phyloP scores from a whole-genome alignment of 73 alveolate genomes.

The Paramecium octaurelia region DNA sequence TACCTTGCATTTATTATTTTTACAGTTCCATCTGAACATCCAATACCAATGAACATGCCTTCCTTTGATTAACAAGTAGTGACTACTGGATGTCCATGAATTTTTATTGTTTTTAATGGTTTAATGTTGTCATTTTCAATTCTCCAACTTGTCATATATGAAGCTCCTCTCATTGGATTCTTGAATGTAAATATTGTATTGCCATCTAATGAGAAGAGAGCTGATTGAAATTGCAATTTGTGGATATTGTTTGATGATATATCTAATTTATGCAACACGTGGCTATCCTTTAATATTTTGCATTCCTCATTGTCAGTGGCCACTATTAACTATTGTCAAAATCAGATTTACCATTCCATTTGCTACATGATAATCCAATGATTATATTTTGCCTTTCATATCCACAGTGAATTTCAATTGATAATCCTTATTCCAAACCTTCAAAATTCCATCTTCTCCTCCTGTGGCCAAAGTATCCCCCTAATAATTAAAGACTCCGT shows the following conservation, averaged over 20 bases:
- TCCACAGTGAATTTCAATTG: background rate
- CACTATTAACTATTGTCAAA: background rate
- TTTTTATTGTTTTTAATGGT: constrained; percentile 3
- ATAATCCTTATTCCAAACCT: background rate
- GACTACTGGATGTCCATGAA: constrained; percentile 14
- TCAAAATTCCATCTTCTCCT: constrained; percentile 44
- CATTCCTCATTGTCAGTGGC: constrained; percentile 38
- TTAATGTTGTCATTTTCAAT: background rate
- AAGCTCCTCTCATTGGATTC: constrained; percentile 47
- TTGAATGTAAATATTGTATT: background rate
- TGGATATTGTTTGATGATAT: background rate
- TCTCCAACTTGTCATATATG: constrained; percentile 43
- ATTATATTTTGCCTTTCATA: background rate
- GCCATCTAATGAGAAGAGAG: constrained; percentile 5
- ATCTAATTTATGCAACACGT: background rate
- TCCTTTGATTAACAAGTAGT: background rate
- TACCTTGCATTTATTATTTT: constrained; percentile 44
- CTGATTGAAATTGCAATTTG: constrained; percentile 24
- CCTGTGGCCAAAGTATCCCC: constrained; percentile 26
- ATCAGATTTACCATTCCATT: background rate
- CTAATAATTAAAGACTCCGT: background rate
- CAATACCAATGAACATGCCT: constrained; percentile 30
- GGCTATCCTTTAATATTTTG: background rate
- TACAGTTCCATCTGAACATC: constrained; percentile 39
- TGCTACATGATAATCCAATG: background rate